Percentiles rank a stretch among this genome's conserved stretches.
Conservation (phyloP, 495 filamentous ascomycete species). For the Bacidia rubella region DNA sequence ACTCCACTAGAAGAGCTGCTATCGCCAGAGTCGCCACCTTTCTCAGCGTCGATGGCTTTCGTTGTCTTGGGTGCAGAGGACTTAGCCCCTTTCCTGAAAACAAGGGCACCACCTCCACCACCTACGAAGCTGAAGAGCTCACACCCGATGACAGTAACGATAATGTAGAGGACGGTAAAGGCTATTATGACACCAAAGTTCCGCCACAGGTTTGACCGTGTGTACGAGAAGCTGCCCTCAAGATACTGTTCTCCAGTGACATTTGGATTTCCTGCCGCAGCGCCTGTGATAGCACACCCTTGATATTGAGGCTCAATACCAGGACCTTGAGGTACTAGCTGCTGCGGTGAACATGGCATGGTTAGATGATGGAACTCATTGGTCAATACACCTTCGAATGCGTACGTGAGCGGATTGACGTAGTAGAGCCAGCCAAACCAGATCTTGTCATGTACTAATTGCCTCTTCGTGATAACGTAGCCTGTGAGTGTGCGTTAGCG, state of each 20-base stretch:
- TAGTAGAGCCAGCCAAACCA: conserved; percentile 70
- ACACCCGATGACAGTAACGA: conserved; percentile 49
- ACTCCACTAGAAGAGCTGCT: conserved; percentile 33
- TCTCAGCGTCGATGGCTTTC: conserved; percentile 35
- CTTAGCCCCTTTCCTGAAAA: conserved; percentile 55
- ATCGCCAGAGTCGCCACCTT: conserved; percentile 20
- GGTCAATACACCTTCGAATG: conserved; percentile 52
- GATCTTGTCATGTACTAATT: conserved; percentile 51
- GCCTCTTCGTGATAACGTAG: conserved; percentile 53
- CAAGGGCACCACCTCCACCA: conserved; percentile 43
- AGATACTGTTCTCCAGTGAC: conserved; percentile 52
- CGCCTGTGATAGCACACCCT: conserved; percentile 48
- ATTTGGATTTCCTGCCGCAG: conserved; percentile 27
- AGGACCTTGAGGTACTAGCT: conserved; percentile 44
- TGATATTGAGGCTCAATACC: conserved; percentile 38
- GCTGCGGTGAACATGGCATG: conserved; percentile 45
- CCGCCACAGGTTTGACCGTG: conserved; percentile 56
- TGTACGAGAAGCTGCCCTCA: conserved; percentile 41
- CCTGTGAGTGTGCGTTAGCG: conserved; percentile 34
- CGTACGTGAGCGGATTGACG: conserved; percentile 61
- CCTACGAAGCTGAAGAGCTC: conserved; percentile 40
- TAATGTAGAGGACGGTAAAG: conserved; percentile 54
- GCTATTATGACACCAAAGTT: conserved; percentile 67
- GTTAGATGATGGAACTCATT: conserved; percentile 48
- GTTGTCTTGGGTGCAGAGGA: conserved; percentile 31